Percentiles rank a stretch among this genome's conserved stretches.
phyloP scores from a whole-genome alignment of 2,329 filamentous ascomycete genomes.

The Aspergillus amoenus region DNA sequence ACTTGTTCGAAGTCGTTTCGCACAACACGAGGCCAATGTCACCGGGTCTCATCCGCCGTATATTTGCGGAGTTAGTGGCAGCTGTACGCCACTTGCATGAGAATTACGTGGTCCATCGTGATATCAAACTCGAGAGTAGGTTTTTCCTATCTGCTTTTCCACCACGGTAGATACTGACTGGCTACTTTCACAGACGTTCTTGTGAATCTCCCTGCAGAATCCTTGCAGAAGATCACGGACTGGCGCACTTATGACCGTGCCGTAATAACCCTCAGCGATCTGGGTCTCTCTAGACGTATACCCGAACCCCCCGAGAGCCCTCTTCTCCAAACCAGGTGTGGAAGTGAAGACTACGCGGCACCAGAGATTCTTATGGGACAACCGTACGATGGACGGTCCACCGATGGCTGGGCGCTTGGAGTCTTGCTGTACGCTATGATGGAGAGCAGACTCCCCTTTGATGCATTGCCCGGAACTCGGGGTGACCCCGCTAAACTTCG shows the following conservation, averaged over 20 bases:
- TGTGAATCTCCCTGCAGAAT: constrained; percentile 72
- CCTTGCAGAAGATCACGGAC: constrained; percentile 66
- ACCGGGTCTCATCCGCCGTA: constrained; percentile 70
- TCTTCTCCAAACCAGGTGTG: constrained; percentile 88
- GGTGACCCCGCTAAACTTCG: constrained; percentile 73
- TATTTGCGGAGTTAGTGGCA: constrained; percentile 84
- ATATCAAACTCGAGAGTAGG: constrained; percentile 97
- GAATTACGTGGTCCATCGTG: constrained; percentile 85
- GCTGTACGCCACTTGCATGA: constrained; percentile 84
- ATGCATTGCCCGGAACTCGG: constrained; percentile 74
- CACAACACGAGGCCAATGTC: constrained; percentile 67
- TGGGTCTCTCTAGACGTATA: constrained; percentile 84
- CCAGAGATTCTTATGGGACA: constrained; percentile 96
- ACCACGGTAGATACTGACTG: constrained; percentile 4
- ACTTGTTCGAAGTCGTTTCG: constrained; percentile 89
- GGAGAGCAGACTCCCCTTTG: constrained; percentile 90
- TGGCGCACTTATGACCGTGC: constrained; percentile 78
- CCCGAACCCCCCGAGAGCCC: constrained; percentile 72
- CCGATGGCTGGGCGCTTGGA: constrained; percentile 92
- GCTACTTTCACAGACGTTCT: constrained; percentile 68
- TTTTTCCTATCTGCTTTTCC: constrained; percentile 19
- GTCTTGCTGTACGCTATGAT: constrained; percentile 91
- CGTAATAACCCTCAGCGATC: constrained; percentile 83
- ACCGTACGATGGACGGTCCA: constrained; percentile 86
- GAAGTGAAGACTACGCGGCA: constrained; percentile 94